Base-by-base conservation (phyloP, 2,329 filamentous ascomycete genomes). In the Paecilomyces fulvus region DNA sequence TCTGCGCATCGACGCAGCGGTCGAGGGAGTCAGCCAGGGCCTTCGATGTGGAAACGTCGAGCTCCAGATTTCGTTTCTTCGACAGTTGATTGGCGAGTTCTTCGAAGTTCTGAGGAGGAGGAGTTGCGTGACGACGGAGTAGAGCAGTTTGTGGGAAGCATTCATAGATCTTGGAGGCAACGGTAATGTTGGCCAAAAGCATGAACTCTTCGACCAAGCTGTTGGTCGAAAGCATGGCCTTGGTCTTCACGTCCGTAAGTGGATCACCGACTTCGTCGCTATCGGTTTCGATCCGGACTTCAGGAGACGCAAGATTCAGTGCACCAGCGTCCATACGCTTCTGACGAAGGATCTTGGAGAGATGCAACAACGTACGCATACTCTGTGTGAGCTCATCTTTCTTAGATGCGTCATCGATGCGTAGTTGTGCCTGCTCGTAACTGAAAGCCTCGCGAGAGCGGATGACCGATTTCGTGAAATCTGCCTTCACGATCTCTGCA, bases 151-250 rank as follows among this genome's bases (percentile, higher is more conserved):
- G 92, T 0, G 94, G 92, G 74, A 96, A 97, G 2, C 91, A 86
- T 52, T 89, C 83, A 76, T 95, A 90, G 68, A 95, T 95, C 72
- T 90, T 92, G 62, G 85, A 83, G 6, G 92, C 94, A 30, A 99
- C 95, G 64, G 88, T 92, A 67, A 90, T 91, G 76, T 99, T 99
- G 79, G 94, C 95, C 71, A 97, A 88, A 68, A 99, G 80, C 94
- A 99, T 99, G 80, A 99, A 97, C 71, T 99, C 94, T 70, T 99
- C 94, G 28, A 99, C 95, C 4, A 99, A 83, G 21, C 92, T 96
- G 77, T 97, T 99, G 54, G 94, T 99, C 67, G 94, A 92, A 37
- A 99, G 85, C 53, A 92, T 84, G 65, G 92, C 83, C 76, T 99
- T 99, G 5, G 92, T 95, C 79, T 97, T 91, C 64, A 99, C 90